phyloP scores from a whole-genome alignment of 106 monocot genomes.

The Dendrobium huoshanense region DNA sequence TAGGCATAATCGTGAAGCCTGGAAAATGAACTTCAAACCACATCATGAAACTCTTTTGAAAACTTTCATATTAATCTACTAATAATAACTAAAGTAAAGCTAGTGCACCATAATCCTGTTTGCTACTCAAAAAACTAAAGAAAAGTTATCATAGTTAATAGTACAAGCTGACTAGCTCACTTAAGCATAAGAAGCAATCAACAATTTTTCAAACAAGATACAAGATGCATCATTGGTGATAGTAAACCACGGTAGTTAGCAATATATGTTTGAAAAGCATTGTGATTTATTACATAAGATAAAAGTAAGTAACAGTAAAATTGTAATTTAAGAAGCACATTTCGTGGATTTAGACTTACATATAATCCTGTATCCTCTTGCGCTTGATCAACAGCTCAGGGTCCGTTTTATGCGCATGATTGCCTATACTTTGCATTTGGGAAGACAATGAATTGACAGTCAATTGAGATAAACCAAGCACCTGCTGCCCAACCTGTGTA shows the following conservation, averaged over 20 bases:
- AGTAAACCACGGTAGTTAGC: background rate
- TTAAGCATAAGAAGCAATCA: background rate
- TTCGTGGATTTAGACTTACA: slow-evolving; percentile 3
- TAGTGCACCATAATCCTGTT: background rate
- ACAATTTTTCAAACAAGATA: background rate
- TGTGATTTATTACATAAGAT: background rate
- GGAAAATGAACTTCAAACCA: background rate
- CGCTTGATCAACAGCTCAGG: slow-evolving; percentile 3
- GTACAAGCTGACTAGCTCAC: background rate
- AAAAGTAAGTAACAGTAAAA: background rate
- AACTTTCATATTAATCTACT: background rate
- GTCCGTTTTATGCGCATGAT: slow-evolving; percentile 3
- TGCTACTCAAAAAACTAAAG: background rate
- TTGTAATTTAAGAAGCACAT: background rate
- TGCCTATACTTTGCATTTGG: slow-evolving; percentile 1
- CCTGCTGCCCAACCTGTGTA: background rate
- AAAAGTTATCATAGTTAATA: background rate
- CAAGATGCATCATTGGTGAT: background rate
- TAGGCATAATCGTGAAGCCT: background rate
- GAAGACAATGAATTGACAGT: slow-evolving; percentile 2
- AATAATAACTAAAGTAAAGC: background rate
- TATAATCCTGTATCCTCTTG: slow-evolving; percentile 1
- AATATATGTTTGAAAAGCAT: background rate
- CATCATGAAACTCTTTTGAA: background rate
- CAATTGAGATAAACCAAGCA: background rate